Evolutionary conservation across 169 alveolate species (phyloP).

Genomic region (Eimeria sp.): DNA sequence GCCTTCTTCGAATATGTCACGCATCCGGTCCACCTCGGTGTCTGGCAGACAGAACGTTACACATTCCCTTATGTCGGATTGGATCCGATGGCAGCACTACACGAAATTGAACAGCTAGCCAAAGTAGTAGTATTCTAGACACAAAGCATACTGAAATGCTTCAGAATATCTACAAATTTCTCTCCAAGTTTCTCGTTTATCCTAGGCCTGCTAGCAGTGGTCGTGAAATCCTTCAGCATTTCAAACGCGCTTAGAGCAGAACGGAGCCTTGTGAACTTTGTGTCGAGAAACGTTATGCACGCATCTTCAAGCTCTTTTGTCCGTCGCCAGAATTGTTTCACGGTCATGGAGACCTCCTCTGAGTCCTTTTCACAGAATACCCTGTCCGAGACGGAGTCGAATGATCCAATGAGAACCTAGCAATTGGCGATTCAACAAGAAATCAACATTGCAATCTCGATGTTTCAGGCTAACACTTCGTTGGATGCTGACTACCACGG

Average conservation of each 20-base stretch:
- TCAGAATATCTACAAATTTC: constrained; percentile 94
- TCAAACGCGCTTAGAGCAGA: constrained; percentile 97
- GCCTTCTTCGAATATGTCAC: constrained; percentile 82
- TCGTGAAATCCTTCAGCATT: constrained; percentile 94
- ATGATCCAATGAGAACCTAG: constrained; percentile 86
- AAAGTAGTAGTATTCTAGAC: neutral
- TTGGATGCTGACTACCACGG: neutral
- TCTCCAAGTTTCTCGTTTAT: constrained; percentile 94
- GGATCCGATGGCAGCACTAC: neutral
- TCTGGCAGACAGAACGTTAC: constrained; percentile 32
- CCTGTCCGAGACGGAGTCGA: constrained; percentile 89
- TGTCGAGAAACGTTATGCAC: constrained; percentile 90
- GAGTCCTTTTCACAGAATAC: constrained; percentile 91
- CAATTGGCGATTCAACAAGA: neutral
- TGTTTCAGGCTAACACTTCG: neutral
- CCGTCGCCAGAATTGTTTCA: constrained; percentile 91
- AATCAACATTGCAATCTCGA: neutral
- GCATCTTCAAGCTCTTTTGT: constrained; percentile 92
- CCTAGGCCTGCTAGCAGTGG: constrained; percentile 92
- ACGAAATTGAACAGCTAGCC: neutral
- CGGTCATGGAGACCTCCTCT: constrained; percentile 89
- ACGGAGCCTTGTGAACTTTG: constrained; percentile 89
- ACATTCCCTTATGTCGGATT: neutral
- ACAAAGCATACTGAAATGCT: constrained; percentile 88
- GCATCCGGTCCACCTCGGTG: constrained; percentile 77